Conservation (phyloP, 225 moss, liverwort and hornwort genomes). For the Marchantia paleacea region DNA sequence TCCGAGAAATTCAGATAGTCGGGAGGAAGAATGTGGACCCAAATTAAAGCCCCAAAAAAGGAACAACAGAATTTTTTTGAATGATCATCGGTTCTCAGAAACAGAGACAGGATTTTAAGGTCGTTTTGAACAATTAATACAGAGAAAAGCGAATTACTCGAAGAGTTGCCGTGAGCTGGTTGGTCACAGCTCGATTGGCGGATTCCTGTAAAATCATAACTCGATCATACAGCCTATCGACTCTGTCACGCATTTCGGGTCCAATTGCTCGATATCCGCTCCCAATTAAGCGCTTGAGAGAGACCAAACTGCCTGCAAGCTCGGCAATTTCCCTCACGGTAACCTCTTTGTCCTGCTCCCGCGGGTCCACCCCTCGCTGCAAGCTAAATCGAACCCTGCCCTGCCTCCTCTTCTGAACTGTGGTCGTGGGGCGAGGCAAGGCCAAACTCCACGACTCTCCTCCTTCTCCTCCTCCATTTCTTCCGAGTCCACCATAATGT, state of each 20-base stretch:
- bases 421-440: background rate
- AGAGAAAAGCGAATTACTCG: conserved; percentile 46
- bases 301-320: conserved; percentile 60
- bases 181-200: conserved; percentile 61
- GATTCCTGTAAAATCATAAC: conserved; percentile 73
- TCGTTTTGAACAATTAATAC: no score
- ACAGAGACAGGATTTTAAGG: no score
- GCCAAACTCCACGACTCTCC: conserved; percentile 3
- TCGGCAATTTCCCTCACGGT: conserved; percentile 67
- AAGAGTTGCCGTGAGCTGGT: conserved; percentile 81
- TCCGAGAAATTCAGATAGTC: no score
- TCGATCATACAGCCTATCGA: conserved; percentile 77
- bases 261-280: conserved; percentile 70
- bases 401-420: background rate
- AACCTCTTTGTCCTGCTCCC: conserved; percentile 52
- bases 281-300: conserved; percentile 56
- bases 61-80: no score
- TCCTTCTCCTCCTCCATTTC: background rate
- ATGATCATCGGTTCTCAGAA: no score
- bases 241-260: conserved; percentile 76
- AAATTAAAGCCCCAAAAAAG: no score
- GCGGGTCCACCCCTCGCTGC: conserved; percentile 38
- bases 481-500: background rate
- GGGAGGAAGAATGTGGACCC: no score
- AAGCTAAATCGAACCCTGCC: conserved; percentile 21